These are phyloP conservation scores for Epichloe glyceriae DNA, from an alignment of 2,329 filamentous ascomycete genomes.

Conservation along the genomic window DNA sequence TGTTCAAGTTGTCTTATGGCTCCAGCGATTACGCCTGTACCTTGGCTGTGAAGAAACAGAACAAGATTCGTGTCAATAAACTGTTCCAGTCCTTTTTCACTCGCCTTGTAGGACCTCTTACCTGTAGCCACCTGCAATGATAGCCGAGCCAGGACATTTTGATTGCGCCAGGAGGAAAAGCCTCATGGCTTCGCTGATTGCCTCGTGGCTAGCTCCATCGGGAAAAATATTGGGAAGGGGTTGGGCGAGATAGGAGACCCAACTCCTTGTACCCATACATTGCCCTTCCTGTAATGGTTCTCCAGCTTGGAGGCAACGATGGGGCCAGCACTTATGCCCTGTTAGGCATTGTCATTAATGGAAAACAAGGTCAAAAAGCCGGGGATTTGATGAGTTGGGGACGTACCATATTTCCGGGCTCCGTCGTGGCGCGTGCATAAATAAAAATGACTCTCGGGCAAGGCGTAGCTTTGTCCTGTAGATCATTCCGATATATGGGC, in stretches of 20 bases:
- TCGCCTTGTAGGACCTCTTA: not conserved
- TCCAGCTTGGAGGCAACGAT: not conserved
- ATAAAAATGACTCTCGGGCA: not conserved
- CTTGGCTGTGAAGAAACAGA: not conserved
- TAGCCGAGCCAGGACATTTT: not conserved
- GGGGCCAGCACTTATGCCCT: not conserved
- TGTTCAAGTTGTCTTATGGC: not conserved
- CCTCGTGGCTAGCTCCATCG: not conserved
- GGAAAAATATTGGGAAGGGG: not conserved
- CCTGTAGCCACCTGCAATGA: not conserved
- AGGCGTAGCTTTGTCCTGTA: not conserved
- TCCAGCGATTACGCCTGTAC: not conserved
- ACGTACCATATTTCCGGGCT: not conserved
- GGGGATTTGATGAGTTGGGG: no score
- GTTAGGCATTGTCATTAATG: not conserved
- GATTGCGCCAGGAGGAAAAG: not conserved
- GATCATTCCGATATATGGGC: not conserved
- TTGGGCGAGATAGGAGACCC: not conserved
- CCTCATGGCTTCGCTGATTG: not conserved
- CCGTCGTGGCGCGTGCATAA: not conserved
- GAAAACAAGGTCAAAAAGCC: no score
- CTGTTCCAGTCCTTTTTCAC: no score
- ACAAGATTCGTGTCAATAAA: not conserved
- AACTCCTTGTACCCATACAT: not conserved
- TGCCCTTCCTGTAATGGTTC: not conserved